Evolutionary conservation across 768 basidiomycete genomes (phyloP).

Genomic region (Boletus rex-veris): DNA sequence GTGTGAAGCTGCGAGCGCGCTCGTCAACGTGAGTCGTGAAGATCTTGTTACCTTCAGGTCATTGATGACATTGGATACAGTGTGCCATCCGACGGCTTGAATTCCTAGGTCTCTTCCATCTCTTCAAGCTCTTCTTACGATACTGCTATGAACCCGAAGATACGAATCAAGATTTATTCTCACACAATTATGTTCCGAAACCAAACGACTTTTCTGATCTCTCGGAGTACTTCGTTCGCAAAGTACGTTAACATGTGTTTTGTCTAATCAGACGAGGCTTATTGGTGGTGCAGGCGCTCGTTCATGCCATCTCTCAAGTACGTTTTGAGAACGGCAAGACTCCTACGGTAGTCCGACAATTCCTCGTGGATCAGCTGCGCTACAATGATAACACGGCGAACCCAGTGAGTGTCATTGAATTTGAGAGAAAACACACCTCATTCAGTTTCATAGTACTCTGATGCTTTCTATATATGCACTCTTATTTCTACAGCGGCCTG

Average conservation of each 20-base stretch:
- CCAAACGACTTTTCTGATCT: conserved; percentile 93
- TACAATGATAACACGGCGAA: conserved; percentile 96
- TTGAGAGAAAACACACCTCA: not conserved
- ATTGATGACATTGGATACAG: conserved; percentile 38
- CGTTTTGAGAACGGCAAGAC: conserved; percentile 87
- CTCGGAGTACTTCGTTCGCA: conserved; percentile 91
- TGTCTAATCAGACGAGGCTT: not conserved
- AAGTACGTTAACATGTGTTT: conserved; percentile 45
- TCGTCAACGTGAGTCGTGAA: conserved; percentile 62
- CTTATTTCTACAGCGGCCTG: conserved; percentile 80
- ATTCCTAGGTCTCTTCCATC: conserved; percentile 89
- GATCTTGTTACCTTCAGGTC: conserved; percentile 2
- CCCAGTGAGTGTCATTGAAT: conserved; percentile 48
- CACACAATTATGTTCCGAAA: conserved; percentile 86
- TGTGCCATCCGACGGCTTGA: conserved; percentile 81
- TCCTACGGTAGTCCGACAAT: conserved; percentile 78
- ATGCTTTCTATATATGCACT: conserved; percentile 85
- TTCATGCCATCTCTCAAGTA: conserved; percentile 81
- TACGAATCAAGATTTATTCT: conserved; percentile 75
- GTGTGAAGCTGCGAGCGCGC: conserved; percentile 86
- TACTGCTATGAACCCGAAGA: conserved; percentile 90
- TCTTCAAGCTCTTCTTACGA: conserved; percentile 91
- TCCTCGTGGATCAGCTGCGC: conserved; percentile 88
- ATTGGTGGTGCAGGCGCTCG: conserved; percentile 50
- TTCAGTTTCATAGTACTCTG: conserved; percentile 62